Evolutionary conservation across 805 yeast genomes (phyloP).

Genomic region (Saccharomycopsis malanga): DNA sequence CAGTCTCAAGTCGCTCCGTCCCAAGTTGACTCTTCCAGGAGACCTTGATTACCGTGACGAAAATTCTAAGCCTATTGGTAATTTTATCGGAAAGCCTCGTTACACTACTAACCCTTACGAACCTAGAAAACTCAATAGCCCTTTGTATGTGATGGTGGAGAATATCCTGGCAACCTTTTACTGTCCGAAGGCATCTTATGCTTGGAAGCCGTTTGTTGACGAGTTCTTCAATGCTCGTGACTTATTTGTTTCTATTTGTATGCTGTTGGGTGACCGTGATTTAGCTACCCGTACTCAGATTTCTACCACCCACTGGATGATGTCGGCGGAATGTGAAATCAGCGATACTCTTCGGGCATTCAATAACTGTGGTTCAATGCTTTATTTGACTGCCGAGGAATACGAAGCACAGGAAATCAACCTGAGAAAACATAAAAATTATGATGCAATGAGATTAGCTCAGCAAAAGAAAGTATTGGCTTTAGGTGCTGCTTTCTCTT

Average conservation of each 20-base stretch:
- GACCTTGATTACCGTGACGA: not conserved
- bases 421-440: not conserved
- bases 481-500: not conserved
- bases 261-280: slow-evolving; percentile 52
- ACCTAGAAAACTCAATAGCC: not conserved
- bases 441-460: not conserved
- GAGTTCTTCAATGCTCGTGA: slow-evolving; percentile 78
- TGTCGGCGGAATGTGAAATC: slow-evolving; percentile 60
- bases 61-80: not conserved
- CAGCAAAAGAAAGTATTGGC: not conserved
- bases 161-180: not conserved
- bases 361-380: slow-evolving; percentile 62
- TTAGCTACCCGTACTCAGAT: slow-evolving; percentile 55
- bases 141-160: not conserved
- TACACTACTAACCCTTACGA: not conserved
- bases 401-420: slow-evolving; percentile 26
- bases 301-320: slow-evolving; percentile 64
- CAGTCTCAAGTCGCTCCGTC: not conserved
- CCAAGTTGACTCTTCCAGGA: not conserved
- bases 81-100: not conserved
- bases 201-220: slow-evolving; percentile 69
- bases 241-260: slow-evolving; percentile 60
- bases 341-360: slow-evolving; percentile 58
- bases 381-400: slow-evolving; percentile 58
- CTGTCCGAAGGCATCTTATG: slow-evolving; percentile 34